Percentiles rank a stretch among this genome's conserved stretches.
These are phyloP conservation scores for Diophrys sp. DNA, from an alignment of 73 alveolate genomes.

Conservation along the genomic window DNA sequence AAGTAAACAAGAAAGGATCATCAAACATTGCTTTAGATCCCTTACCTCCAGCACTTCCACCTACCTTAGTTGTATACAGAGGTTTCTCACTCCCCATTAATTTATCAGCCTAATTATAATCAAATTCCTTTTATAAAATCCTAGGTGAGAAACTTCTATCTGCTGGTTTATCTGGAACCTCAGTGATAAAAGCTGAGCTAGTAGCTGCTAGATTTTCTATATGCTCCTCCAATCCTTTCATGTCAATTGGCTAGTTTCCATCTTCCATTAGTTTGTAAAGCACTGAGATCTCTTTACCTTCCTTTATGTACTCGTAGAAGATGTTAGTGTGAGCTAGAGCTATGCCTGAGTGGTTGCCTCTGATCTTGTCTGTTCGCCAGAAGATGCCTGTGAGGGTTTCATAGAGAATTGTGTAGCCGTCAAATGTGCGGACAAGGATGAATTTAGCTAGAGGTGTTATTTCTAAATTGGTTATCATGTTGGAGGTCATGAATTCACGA, in stretches of 20 bases:
- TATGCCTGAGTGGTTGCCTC: slow-evolving; percentile 43
- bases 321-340: slow-evolving; percentile 23
- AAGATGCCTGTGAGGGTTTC: slow-evolving; percentile 44
- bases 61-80: not conserved
- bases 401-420: slow-evolving; percentile 21
- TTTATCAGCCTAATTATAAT: not conserved
- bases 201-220: not conserved
- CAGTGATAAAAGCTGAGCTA: not conserved
- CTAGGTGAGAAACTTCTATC: not conserved
- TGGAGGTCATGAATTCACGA: slow-evolving; percentile 20
- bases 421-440: slow-evolving; percentile 13
- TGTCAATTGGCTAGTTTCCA: not conserved
- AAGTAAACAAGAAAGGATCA: not conserved
- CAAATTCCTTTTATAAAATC: not conserved
- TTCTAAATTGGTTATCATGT: slow-evolving; percentile 8
- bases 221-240: not conserved
- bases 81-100: not conserved
- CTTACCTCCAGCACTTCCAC: not conserved
- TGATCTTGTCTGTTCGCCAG: slow-evolving; percentile 44
- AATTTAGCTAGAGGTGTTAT: slow-evolving; percentile 38
- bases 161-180: not conserved
- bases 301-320: slow-evolving; percentile 32
- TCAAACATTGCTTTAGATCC: not conserved
- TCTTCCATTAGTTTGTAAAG: not conserved
- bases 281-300: slow-evolving; percentile 27